Evolutionary conservation across 495 filamentous ascomycete genomes (phyloP).

Genomic region (Tetracladium setigerum): DNA sequence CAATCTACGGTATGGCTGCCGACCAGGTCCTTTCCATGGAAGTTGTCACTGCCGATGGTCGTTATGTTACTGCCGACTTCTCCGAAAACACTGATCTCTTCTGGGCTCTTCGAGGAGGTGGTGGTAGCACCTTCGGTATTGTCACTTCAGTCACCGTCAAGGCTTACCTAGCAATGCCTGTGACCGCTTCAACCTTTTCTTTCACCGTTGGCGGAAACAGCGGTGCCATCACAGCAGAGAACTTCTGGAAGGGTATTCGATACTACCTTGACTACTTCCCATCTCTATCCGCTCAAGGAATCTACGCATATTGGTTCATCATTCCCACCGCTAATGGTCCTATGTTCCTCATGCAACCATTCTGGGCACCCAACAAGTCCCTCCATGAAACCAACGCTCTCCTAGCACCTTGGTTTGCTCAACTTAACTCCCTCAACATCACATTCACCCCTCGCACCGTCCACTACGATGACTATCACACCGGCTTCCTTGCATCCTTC

Average conservation of each 20-base stretch:
- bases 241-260: not conserved
- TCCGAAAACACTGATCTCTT: conserved; percentile 52
- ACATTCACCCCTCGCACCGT: conserved; percentile 16
- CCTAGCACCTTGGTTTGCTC: conserved; percentile 8
- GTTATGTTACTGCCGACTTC: conserved; percentile 43
- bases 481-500: conserved; percentile 37
- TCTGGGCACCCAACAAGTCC: conserved; percentile 10
- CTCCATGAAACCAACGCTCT: conserved; percentile 4
- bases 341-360: conserved; percentile 10
- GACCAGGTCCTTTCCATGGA: conserved; percentile 56
- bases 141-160: conserved; percentile 10
- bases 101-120: conserved; percentile 57
- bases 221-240: not conserved
- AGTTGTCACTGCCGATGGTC: conserved; percentile 46
- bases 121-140: conserved; percentile 18
- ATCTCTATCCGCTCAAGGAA: not conserved
- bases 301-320: not conserved
- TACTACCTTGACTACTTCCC: not conserved
- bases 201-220: not conserved
- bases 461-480: conserved; percentile 36
- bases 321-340: not conserved
- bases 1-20: conserved; percentile 50
- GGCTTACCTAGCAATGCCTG: conserved; percentile 1
- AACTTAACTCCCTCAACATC: conserved; percentile 23
- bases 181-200: too few relatives aligned